Base-by-base conservation (phyloP, 1,139 yeast species). In the Groenewaldozyma sp. region DNA sequence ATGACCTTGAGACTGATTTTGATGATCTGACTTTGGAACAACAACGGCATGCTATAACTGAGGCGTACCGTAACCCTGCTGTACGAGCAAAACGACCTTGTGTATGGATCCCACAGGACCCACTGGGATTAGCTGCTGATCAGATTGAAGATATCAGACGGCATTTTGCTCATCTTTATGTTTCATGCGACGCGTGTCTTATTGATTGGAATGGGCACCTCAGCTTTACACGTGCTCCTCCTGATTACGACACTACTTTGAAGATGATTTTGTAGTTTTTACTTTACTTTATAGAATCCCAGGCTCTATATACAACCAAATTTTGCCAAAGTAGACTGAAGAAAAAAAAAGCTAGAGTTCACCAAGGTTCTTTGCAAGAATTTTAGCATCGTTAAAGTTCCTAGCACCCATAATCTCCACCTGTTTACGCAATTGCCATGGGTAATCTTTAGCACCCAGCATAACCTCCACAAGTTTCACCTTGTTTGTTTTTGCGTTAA, bases 391-490 rank as follows among this genome's bases (percentile, higher is more conserved):
- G 22, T 37, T 40, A 36, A 45, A 35, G 42, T 57, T 56, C 36
- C 43, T 45, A 1, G 41, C 49, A 9, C 56, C 56, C 55, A 58
- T 47, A 39, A 44, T 38, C 38, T 50, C 38, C 28, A 59, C 51
- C 42, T 56, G 58, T 21, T 45, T 44, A 18, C 40, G 43, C 35
- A 77, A 67, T 51, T 77, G 64, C 69, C 76, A 68, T 3, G 86
- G 84, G 37, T 73, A 78, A 56, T 81, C 87, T 51, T 67, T 55
- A 51, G 69, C 70, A 45, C 70, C 79, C 58, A 78, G 64, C 31
- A 68, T 63, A 33, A 79, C 68, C 57, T 81, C 91, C 31, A 76
- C 66, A 39, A 81, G 58, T 49, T 74, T 69, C 36, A 76, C 58
- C 53, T 68, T 66, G 28, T 61, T 52, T 18, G 55, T 54, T 16